Evolutionary conservation across 164 flowering plant species (phyloP), one percentile per base, ranked within the genome.

Genomic region (Macadamia tetraphylla): DNA sequence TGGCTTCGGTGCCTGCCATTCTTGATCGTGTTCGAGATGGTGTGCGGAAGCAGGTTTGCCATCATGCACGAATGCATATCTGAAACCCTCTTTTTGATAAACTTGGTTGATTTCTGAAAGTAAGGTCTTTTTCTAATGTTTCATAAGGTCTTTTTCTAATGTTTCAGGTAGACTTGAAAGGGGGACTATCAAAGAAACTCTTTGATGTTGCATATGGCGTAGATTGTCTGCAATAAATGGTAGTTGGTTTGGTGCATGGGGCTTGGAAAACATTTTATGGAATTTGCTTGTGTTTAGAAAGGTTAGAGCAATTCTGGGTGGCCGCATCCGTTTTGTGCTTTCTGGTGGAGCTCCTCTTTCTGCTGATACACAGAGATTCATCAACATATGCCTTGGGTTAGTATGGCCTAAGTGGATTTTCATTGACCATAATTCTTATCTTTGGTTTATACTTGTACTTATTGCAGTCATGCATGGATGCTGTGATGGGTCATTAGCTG

Each of bases 331-430:
- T 40, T 94, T 88, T 71, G 55, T 94, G 67, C 89, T 94, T 60
- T 94, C 94, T 68, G 99, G 99, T 32, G 99, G 99, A 40, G 99
- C 99, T 79, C 99, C 99, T 63, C 97, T 94, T 65, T 94, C 99
- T 67, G 86, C 79, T 52, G 96, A 94, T 78, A 92, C 99, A 63
- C 99, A 94, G 75, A 87, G 97, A 84, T 94, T 94, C 69, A 90
- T 90, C 75, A 94, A 94, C 72, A 89, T 94, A 42, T 94, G 99
- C 71, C 76, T 94, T 57, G 94, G 97, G 99, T 94, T 61, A 84
- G 94, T 88, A 73, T 67, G 15, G 6, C 58, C 46, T 53, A 43
- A 23, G 29, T 31, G 29, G 12, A 31, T 29, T 63, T 51, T 68
- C 12, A 13, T 14, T 51, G 56, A 29, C 43, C n/a, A 56, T 30